These are phyloP conservation scores for Aspergillus conjunctus DNA, from an alignment of 495 filamentous ascomycete species.

Conservation along the genomic window DNA sequence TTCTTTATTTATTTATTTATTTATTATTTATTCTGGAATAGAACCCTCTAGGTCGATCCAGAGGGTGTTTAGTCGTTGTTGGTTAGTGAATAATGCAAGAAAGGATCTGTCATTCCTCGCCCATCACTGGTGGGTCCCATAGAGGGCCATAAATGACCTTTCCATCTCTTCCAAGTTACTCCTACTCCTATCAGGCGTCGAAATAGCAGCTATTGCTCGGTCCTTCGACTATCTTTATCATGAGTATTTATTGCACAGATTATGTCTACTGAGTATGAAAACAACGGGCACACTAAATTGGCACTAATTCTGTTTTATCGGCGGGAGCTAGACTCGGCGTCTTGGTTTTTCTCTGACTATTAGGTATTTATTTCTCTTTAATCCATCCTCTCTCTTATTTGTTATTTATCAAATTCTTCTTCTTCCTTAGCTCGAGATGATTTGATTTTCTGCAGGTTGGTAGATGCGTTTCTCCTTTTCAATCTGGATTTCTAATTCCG, in stretches of 20 bases:
- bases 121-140: constrained; percentile 10
- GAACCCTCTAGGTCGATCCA: constrained; percentile 6
- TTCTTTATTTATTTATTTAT: neutral
- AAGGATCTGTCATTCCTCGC: constrained; percentile 22
- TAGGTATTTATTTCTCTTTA: too few relatives aligned
- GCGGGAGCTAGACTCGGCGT: constrained; percentile 12
- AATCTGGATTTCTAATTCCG: constrained; percentile 23
- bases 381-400: neutral
- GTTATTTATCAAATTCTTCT: constrained; percentile 12
- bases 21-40: constrained; percentile 1
- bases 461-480: constrained; percentile 2
- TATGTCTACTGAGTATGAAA: neutral
- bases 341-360: neutral
- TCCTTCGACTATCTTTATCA: too few relatives aligned
- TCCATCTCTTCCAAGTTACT: neutral
- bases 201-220: too few relatives aligned
- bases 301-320: constrained; percentile 18
- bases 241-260: too few relatives aligned
- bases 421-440: constrained; percentile 5
- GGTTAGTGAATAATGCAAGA: constrained; percentile 19
- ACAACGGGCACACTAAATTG: neutral
- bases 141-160: constrained; percentile 3
- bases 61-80: neutral
- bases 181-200: too few relatives aligned
- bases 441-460: constrained; percentile 13